phyloP scores from a whole-genome alignment of 306 rosid species.

The Purshia tridentata region DNA sequence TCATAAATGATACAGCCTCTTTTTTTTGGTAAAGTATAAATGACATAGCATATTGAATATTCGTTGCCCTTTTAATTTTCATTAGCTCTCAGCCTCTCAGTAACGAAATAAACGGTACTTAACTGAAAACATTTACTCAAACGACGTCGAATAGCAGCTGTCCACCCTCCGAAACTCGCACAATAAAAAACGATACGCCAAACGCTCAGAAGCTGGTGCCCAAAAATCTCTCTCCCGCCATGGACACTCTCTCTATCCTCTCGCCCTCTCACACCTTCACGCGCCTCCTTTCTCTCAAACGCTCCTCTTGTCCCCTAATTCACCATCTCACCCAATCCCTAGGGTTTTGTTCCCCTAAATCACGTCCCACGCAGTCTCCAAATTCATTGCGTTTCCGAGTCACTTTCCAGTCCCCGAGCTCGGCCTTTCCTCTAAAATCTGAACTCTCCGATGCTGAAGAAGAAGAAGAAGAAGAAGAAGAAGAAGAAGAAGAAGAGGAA shows the following conservation, averaged over 20 bases:
- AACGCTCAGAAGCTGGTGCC: not conserved
- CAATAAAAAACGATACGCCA: not conserved
- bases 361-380: conserved; percentile 19
- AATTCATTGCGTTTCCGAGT: conserved; percentile 34
- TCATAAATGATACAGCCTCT: no score
- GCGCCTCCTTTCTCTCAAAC: conserved; percentile 14
- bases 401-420: conserved; percentile 45
- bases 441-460: conserved; percentile 57
- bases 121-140: no score
- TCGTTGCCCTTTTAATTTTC: no score
- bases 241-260: conserved; percentile 42
- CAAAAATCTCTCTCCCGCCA: conserved; percentile 74
- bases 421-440: conserved; percentile 38
- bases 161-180: not conserved
- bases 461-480: conserved; percentile 26
- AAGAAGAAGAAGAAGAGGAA: conserved; percentile 39
- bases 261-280: conserved; percentile 21
- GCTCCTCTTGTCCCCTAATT: conserved; percentile 22
- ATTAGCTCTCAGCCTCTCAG: no score
- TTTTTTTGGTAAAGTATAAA: no score
- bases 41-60: no score
- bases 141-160: no score
- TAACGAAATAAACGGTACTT: no score
- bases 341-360: conserved; percentile 35
- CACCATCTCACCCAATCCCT: conserved; percentile 26